These are phyloP conservation scores for Helianthus annuus DNA, from an alignment of 129 eudicot species.

Conservation along the genomic window DNA sequence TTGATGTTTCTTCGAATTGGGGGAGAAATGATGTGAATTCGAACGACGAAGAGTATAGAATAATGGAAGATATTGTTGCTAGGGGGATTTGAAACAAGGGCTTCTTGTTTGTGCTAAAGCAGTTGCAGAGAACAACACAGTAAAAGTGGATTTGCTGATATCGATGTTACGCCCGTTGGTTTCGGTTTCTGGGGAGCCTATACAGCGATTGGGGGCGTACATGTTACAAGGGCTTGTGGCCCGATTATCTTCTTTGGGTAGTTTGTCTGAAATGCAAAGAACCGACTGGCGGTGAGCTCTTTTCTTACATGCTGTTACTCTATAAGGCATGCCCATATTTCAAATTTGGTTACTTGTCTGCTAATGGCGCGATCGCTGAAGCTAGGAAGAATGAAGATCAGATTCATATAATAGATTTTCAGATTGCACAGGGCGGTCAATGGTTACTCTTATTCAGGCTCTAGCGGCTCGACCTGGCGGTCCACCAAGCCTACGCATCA, in stretches of 20 bases:
- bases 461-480: slow-evolving; percentile 70
- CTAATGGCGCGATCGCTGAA: slow-evolving; percentile 68
- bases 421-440: slow-evolving; percentile 83
- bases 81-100: slow-evolving; percentile 55
- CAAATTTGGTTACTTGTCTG: slow-evolving; percentile 70
- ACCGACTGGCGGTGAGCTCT: slow-evolving; percentile 65
- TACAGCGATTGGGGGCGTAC: slow-evolving; percentile 73
- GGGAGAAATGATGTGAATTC: slow-evolving; percentile 22
- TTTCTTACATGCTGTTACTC: slow-evolving; percentile 72
- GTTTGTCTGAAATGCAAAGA: slow-evolving; percentile 65
- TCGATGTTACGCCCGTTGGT: slow-evolving; percentile 52
- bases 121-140: slow-evolving; percentile 41
- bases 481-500: slow-evolving; percentile 66
- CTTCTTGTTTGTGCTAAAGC: slow-evolving; percentile 77
- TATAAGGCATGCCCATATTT: slow-evolving; percentile 66
- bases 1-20: slow-evolving; percentile 40
- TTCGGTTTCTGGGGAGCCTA: slow-evolving; percentile 74
- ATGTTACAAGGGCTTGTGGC: slow-evolving; percentile 91
- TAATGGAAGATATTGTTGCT: slow-evolving; percentile 44
- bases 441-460: slow-evolving; percentile 72
- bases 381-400: slow-evolving; percentile 57
- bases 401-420: slow-evolving; percentile 80
- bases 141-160: slow-evolving; percentile 50
- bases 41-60: slow-evolving; percentile 32
- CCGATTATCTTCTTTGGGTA: slow-evolving; percentile 53